Evolutionary conservation across 257 asterid genomes (phyloP).

Genomic region (Misopates orontium): DNA sequence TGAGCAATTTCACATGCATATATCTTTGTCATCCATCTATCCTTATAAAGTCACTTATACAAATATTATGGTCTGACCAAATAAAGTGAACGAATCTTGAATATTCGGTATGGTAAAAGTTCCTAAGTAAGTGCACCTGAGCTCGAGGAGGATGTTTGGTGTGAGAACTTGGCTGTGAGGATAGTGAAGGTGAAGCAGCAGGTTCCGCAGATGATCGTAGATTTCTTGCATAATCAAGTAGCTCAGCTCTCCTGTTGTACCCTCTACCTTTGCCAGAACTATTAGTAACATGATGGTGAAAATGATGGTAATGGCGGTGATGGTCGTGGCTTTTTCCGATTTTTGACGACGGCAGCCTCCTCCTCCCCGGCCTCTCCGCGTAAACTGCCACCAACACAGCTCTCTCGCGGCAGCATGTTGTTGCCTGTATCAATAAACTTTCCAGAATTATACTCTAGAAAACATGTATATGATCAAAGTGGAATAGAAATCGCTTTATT

Average conservation of each 20-base stretch:
- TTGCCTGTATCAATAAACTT: conserved; percentile 1
- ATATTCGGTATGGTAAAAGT: too few relatives aligned
- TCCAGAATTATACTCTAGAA: not conserved
- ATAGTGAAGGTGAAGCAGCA: conserved; percentile 12
- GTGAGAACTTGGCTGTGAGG: too few relatives aligned
- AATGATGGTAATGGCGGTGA: conserved; percentile 22
- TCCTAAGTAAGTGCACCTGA: conserved; percentile 10
- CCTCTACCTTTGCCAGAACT: not conserved
- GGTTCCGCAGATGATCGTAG: conserved; percentile 38
- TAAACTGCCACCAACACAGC: conserved; percentile 40
- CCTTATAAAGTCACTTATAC: too few relatives aligned
- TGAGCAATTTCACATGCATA: too few relatives aligned
- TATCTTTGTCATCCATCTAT: too few relatives aligned
- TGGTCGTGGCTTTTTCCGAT: conserved; percentile 17
- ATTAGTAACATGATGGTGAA: conserved; percentile 13
- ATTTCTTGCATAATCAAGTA: conserved; percentile 43
- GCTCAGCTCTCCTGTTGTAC: conserved; percentile 50
- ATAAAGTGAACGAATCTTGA: too few relatives aligned
- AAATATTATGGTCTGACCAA: too few relatives aligned
- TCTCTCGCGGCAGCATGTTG: conserved; percentile 23
- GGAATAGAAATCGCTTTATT: too few relatives aligned
- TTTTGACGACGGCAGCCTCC: not conserved
- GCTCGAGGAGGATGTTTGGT: not conserved
- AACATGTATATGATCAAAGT: not conserved
- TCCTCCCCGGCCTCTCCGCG: conserved; percentile 34